Evolutionary conservation across 345 rosid genomes (phyloP).

Genomic region (Hibiscus mutabilis): DNA sequence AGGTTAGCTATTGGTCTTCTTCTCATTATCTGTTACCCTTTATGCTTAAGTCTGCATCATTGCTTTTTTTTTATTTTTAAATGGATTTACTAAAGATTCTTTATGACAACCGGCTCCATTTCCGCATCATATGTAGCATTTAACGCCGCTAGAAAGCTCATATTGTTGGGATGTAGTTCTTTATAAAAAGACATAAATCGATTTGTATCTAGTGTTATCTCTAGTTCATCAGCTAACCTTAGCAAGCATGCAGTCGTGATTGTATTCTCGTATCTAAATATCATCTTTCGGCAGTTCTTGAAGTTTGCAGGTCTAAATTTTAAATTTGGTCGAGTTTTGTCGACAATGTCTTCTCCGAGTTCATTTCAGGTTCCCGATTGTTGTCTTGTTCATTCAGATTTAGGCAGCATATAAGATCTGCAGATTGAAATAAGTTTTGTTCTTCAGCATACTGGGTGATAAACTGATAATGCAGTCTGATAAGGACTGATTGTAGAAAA

Average conservation of each 20-base stretch:
- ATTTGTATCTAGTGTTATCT: neutral
- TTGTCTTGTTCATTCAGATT: neutral
- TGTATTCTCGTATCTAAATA: neutral
- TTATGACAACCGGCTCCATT: neutral
- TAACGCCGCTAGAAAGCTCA: neutral
- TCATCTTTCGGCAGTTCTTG: neutral
- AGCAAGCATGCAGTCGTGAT: neutral
- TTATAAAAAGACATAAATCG: neutral
- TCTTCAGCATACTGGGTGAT: neutral
- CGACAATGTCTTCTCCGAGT: neutral
- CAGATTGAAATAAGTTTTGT: neutral
- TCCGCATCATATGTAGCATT: neutral
- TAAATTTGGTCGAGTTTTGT: neutral
- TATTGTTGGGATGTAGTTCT: neutral
- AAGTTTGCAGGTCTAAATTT: neutral
- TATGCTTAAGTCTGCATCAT: neutral
- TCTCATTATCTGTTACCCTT: neutral
- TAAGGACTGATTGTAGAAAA: neutral
- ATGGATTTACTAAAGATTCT: neutral
- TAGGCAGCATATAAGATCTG: neutral
- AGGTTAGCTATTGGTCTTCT: slow-evolving; percentile 35
- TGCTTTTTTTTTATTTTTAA: neutral
- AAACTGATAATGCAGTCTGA: neutral
- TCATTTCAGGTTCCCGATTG: neutral
- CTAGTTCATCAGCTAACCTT: neutral